Evolutionary conservation across 768 basidiomycete genomes (phyloP).

Genomic region (Candolleomyces efflorescens): DNA sequence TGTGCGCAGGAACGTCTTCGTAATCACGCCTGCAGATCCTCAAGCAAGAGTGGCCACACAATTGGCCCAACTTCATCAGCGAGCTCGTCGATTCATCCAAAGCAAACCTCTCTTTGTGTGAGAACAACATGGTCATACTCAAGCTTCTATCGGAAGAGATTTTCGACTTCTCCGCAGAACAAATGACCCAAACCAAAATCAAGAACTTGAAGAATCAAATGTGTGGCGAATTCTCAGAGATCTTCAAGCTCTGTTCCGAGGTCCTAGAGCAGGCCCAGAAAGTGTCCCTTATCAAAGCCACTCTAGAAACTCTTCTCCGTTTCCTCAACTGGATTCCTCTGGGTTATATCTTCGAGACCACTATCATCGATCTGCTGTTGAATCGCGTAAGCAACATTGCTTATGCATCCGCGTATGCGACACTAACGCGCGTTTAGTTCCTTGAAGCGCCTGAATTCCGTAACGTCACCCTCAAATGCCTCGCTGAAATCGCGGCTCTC

Average conservation of each 20-base stretch:
- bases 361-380: constrained; percentile 90
- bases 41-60: constrained; percentile 99
- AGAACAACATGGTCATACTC: constrained; percentile 99
- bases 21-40: constrained; percentile 63
- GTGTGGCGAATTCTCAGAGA: constrained; percentile 95
- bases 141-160: constrained; percentile 98
- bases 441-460: constrained; percentile 96
- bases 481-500: constrained; percentile 93
- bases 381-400: constrained; percentile 63
- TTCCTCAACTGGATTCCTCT: constrained; percentile 99
- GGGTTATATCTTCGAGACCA: constrained; percentile 98
- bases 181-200: constrained; percentile 97
- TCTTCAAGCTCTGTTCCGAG: constrained; percentile 96
- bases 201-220: constrained; percentile 98
- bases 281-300: constrained; percentile 88
- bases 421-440: constrained; percentile 54
- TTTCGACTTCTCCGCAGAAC: constrained; percentile 97
- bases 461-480: constrained; percentile 93
- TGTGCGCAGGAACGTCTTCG: background rate
- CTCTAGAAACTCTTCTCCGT: constrained; percentile 88
- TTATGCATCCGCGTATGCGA: background rate
- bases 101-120: constrained; percentile 92
- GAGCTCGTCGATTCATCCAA: constrained; percentile 98
- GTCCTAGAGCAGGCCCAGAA: constrained; percentile 97
- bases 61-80: constrained; percentile 97